Evolutionary conservation across 371 early-diverging fungal species (phyloP).

Genomic region (Funneliformis caledonium): DNA sequence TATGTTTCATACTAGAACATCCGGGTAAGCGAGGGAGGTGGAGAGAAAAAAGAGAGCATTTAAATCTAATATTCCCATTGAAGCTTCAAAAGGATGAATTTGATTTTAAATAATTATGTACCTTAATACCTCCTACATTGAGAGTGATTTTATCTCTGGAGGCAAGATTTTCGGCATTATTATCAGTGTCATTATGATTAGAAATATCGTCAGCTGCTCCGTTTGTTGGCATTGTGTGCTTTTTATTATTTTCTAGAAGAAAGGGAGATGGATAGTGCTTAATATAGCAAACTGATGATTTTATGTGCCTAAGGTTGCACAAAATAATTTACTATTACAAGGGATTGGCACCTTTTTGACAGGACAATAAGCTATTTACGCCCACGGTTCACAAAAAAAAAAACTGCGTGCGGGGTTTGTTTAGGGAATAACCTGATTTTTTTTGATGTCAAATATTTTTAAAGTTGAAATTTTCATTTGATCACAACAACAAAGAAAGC

Average conservation of each 20-base stretch:
- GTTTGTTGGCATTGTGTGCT: neutral
- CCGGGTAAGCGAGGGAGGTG: too few species aligned
- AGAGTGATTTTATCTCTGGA: neutral
- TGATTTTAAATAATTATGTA: neutral
- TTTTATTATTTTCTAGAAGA: neutral
- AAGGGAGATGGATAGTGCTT: neutral
- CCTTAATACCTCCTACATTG: slow-evolving; percentile 29
- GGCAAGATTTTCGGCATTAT: neutral
- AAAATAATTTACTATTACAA: too few species aligned
- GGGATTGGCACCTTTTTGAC: too few species aligned
- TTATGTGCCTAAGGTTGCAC: too few species aligned
- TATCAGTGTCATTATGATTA: neutral
- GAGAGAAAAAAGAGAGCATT: neutral
- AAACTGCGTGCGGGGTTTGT: too few species aligned
- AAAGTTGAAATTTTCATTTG: too few species aligned
- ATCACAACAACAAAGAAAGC: too few species aligned
- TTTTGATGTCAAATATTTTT: too few species aligned
- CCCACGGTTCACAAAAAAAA: too few species aligned
- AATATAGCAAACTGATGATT: too few species aligned
- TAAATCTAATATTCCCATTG: neutral
- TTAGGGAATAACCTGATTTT: too few species aligned
- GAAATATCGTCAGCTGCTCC: neutral
- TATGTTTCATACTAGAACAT: slow-evolving; percentile 36
- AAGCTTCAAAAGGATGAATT: neutral
- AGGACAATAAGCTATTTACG: too few species aligned